A percentile compares a stretch with the other conserved stretches of the same genome.
Conservation (phyloP, 148 eudicot genomes). For the Polygonum maritimum region DNA sequence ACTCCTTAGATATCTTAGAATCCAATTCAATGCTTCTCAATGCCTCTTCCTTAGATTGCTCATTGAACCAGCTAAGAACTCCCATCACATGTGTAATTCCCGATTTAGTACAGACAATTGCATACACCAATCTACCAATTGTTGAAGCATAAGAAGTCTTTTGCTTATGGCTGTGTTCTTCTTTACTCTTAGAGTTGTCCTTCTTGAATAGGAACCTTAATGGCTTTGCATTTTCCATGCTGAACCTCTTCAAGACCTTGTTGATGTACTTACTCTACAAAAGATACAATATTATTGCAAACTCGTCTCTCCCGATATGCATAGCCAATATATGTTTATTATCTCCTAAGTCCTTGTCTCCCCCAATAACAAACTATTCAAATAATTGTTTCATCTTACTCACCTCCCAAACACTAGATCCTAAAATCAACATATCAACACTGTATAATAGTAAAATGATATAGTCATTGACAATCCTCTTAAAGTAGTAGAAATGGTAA, state of each 20-base stretch:
- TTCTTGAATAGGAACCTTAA: no score
- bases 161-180: no score
- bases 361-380: no score
- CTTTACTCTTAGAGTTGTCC: neutral
- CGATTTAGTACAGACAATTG: neutral
- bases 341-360: no score
- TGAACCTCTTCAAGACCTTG: neutral
- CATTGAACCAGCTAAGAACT: neutral
- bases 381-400: no score
- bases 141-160: neutral
- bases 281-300: neutral
- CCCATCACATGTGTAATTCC: neutral
- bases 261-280: neutral
- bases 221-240: neutral
- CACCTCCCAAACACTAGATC: no score
- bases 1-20: neutral
- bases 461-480: no score
- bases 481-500: no score
- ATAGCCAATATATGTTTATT: no score
- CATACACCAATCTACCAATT: neutral
- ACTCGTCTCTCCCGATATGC: no score
- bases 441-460: no score
- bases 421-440: no score
- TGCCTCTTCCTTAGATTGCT: neutral
- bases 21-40: neutral